Evolutionary conservation across 495 filamentous ascomycete species (phyloP).

Genomic region (Lophiotrema nucula): DNA sequence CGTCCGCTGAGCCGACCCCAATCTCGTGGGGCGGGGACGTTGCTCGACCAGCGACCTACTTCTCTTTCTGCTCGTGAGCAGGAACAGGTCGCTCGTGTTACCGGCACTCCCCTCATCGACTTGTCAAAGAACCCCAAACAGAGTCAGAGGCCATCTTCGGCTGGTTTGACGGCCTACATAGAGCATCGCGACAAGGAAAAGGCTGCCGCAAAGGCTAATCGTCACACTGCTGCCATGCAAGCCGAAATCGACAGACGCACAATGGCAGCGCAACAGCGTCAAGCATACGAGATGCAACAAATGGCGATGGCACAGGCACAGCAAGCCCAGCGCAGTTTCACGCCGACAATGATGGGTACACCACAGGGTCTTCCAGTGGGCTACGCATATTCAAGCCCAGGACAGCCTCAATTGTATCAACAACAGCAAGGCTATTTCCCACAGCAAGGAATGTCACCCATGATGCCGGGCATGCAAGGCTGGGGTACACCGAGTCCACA

Average conservation of each 20-base stretch:
- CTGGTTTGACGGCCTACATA: conserved; percentile 27
- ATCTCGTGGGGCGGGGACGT: conserved; percentile 34
- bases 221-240: conserved; percentile 28
- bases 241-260: conserved; percentile 30
- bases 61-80: conserved; percentile 90
- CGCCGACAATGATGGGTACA: conserved; percentile 17
- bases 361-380: conserved; percentile 12
- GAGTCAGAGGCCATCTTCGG: conserved; percentile 11
- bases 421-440: conserved; percentile 29
- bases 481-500: conserved; percentile 23
- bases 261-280: conserved; percentile 27
- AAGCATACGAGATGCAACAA: conserved; percentile 32
- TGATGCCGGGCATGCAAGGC: conserved; percentile 2
- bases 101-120: conserved; percentile 66
- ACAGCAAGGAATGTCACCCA: conserved; percentile 6
- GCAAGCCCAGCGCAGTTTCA: not conserved
- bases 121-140: conserved; percentile 20
- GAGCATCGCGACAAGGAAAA: conserved; percentile 32
- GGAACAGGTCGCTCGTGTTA: conserved; percentile 85
- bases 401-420: conserved; percentile 22
- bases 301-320: conserved; percentile 1
- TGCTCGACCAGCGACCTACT: conserved; percentile 35
- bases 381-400: conserved; percentile 21
- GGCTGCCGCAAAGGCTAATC: conserved; percentile 20
- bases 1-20: conserved; percentile 33